Base-by-base conservation (phyloP, 1,284 basidiomycete genomes). In the Athelia psychrophila region DNA sequence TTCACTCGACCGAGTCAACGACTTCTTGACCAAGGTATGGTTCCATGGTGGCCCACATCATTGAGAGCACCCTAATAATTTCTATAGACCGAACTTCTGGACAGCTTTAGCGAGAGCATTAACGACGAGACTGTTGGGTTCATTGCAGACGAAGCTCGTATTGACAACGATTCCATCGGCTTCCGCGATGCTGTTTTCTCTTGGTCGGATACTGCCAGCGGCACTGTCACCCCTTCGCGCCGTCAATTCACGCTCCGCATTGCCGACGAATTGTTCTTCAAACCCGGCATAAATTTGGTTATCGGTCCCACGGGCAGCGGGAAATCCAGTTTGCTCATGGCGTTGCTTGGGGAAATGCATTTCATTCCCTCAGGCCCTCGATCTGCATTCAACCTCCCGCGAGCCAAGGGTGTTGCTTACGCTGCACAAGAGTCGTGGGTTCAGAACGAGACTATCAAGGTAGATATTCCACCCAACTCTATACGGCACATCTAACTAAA, bases 371-470 rank as follows among this genome's bases (percentile, higher is more conserved):
- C 65, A 16, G 70, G 68, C 3, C 66, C 72, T n/a, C 73, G 73
- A 20, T 75, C 80, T 1, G 81, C 77, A 66, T 78, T 73, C 62
- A 75, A 74, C 51, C 71, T 86, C 1, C 82, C 84, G 23, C 70
- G 82, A 6, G 66, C 69, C 10, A 74, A 76, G 9, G 83, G 83
- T 15, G 76, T 86, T 3, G 78, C 80, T 4, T 86, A 83, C 62
- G 81, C 82, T 1, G 78, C 82, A 3, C 84, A 87, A 60, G 82
- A 85, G 58, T 77, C 80, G 4, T 86, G 84, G 83, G 79, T 79
- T n/a, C 70, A 74, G 58, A 79, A 76, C 54, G 75, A 75, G 52
- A 79, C 75, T 0, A 76, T 78, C 51, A 67, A 67, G 54, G 74
- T 70, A 49, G 44, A 60, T 44, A 15, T 42, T n/a, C n/a, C n/a